These are phyloP conservation scores for Phoenix dactylifera DNA, from an alignment of 176 grass and related monocot genomes.

Conservation along the genomic window DNA sequence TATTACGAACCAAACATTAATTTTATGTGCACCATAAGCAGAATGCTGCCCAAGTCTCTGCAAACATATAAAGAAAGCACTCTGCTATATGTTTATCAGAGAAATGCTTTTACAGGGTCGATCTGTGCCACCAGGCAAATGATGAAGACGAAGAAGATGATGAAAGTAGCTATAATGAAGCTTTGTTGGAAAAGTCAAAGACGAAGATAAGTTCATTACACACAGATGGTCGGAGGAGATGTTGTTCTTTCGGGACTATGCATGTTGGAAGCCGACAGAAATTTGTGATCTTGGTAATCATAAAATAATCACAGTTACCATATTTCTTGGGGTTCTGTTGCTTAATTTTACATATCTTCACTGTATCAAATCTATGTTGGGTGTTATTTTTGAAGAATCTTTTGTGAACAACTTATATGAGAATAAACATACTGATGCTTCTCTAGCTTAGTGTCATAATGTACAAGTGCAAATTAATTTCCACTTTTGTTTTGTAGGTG, in stretches of 20 bases:
- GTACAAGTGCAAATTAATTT: too few relatives aligned
- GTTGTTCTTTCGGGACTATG: constrained; percentile 45
- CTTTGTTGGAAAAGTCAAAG: constrained; percentile 73
- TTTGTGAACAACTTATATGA: too few relatives aligned
- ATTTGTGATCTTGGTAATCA: constrained; percentile 85
- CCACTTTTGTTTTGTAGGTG: constrained; percentile 42
- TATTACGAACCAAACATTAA: too few relatives aligned
- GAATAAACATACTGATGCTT: too few relatives aligned
- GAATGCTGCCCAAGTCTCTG: background rate
- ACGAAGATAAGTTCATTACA: constrained; percentile 35
- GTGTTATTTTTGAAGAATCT: too few relatives aligned
- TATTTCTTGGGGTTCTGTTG: too few relatives aligned
- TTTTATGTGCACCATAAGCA: too few relatives aligned
- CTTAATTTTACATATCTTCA: too few relatives aligned
- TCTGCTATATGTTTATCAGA: constrained; percentile 23
- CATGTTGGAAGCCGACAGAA: constrained; percentile 95
- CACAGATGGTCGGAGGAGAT: constrained; percentile 45
- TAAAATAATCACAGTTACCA: too few relatives aligned
- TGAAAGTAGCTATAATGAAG: constrained; percentile 51
- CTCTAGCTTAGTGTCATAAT: too few relatives aligned
- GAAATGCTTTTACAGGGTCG: constrained; percentile 65
- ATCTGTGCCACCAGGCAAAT: constrained; percentile 88
- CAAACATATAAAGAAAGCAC: constrained; percentile 9
- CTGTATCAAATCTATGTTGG: too few relatives aligned
- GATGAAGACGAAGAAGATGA: constrained; percentile 97